Conservation (phyloP, 1,139 yeast species). For the Arxiozyma slooffiae region DNA sequence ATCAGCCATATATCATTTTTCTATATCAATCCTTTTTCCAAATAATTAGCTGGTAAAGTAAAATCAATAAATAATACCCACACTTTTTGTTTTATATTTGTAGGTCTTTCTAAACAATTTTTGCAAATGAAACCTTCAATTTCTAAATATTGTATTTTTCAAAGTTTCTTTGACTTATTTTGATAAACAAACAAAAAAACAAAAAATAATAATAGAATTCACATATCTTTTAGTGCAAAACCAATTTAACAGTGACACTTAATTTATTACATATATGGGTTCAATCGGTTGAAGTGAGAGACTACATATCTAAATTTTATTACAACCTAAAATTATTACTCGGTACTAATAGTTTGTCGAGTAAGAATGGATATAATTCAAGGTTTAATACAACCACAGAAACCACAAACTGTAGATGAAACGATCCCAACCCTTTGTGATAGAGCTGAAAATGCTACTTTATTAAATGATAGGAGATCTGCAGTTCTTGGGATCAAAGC, state of each 20-base stretch:
- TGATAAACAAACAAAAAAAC: too few species aligned
- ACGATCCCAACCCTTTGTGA: slow-evolving; percentile 86
- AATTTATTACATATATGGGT: too few species aligned
- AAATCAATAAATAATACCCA: background rate
- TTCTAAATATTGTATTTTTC: background rate
- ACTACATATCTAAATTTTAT: background rate
- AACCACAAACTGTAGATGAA: slow-evolving; percentile 62
- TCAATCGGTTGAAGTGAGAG: background rate
- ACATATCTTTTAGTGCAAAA: too few species aligned
- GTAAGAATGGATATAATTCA: slow-evolving; percentile 39
- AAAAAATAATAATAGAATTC: too few species aligned
- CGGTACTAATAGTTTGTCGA: background rate
- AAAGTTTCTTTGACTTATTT: background rate
- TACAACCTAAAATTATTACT: background rate
- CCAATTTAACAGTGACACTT: too few species aligned
- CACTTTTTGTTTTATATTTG: background rate
- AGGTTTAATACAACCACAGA: slow-evolving; percentile 40
- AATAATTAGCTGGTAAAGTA: background rate
- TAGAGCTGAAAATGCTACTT: slow-evolving; percentile 70
- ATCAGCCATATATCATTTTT: background rate
- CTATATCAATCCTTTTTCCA: background rate
- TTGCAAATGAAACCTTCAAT: background rate
- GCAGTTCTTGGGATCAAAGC: slow-evolving; percentile 87
- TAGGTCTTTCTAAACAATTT: too few species aligned
- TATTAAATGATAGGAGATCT: slow-evolving; percentile 78